Base-by-base conservation (phyloP, 768 basidiomycete species). In the Mycena haematopus region DNA sequence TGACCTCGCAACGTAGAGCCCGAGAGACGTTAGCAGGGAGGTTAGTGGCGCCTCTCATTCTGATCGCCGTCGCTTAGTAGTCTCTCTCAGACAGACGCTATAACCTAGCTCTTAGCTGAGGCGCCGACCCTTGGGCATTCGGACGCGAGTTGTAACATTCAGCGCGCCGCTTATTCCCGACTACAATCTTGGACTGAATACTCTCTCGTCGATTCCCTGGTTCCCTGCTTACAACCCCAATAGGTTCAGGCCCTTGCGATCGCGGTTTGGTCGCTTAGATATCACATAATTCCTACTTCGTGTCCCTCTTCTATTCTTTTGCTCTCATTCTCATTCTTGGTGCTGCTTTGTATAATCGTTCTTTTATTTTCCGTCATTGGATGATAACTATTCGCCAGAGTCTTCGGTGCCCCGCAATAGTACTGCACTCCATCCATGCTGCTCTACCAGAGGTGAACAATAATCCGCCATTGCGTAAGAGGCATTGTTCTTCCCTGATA, bases 401-500 rank as follows among this genome's bases (percentile, higher is more conserved):
- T 56, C 69, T 78, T 17, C 36, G 81, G 45, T 81, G 76, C 60
- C 78, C 81, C 51, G 76, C 75, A 19, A 79, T 77, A 27, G 79
- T 77, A 54, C 63, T 81, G 14, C 81, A 80, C 54, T 82, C 81
- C 62, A 74, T 80, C 7, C 24, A 15, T 45, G 8, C 2, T 17
- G 51, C 40, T 52, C 11, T 19, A 17, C 27, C 0, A 5, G 27
- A 27, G 15, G 24, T 6, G 42, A 45, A 58, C 36, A 21, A 29
- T 38, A 8, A 42, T 31, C 6, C 25, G 22, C 0, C 22, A 3
- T 27, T 58, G 29, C 19, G 19, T 22, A 24, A 36, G 35, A 60
- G 82, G 77, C 81, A 6, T 76, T 78, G 13, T 81, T 81, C 65
- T 82, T 80, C 70, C 80, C 82, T 19, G 76, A 77, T 10, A 72